phyloP scores from a whole-genome alignment of 768 basidiomycete genomes.

The Russula earlei region DNA sequence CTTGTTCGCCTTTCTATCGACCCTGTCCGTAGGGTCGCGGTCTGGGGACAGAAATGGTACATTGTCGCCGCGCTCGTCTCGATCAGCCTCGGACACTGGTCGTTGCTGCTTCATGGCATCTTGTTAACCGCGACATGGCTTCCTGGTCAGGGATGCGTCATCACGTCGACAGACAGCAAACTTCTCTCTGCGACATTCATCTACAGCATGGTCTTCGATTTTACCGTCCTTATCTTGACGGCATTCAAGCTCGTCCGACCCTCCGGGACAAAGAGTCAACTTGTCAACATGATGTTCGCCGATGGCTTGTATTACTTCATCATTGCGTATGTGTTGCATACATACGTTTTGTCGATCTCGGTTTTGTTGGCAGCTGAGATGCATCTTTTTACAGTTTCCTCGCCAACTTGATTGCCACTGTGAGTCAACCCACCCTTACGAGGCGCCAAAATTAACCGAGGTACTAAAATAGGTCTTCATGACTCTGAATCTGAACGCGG shows the following conservation, averaged over 20 bases:
- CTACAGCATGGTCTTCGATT: conserved; percentile 69
- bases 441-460: neutral
- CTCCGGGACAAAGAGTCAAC: conserved; percentile 31
- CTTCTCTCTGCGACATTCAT: conserved; percentile 63
- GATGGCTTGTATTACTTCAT: conserved; percentile 71
- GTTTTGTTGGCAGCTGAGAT: conserved; percentile 23
- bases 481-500: conserved; percentile 51
- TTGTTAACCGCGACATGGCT: conserved; percentile 50
- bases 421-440: neutral
- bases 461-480: conserved; percentile 50
- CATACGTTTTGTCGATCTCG: neutral
- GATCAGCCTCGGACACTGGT: conserved; percentile 62
- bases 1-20: neutral
- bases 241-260: conserved; percentile 44
- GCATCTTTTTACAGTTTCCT: conserved; percentile 26
- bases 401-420: conserved; percentile 34
- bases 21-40: conserved; percentile 38
- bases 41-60: conserved; percentile 52
- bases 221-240: conserved; percentile 49
- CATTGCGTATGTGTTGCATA: conserved; percentile 44
- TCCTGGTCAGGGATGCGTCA: conserved; percentile 43
- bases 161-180: conserved; percentile 50
- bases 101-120: conserved; percentile 57
- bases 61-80: conserved; percentile 42
- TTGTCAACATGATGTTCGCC: conserved; percentile 55